Evolutionary conservation across 768 basidiomycete species (phyloP), one percentile per base, ranked within the genome.

Genomic region (Tulasnella sp.): DNA sequence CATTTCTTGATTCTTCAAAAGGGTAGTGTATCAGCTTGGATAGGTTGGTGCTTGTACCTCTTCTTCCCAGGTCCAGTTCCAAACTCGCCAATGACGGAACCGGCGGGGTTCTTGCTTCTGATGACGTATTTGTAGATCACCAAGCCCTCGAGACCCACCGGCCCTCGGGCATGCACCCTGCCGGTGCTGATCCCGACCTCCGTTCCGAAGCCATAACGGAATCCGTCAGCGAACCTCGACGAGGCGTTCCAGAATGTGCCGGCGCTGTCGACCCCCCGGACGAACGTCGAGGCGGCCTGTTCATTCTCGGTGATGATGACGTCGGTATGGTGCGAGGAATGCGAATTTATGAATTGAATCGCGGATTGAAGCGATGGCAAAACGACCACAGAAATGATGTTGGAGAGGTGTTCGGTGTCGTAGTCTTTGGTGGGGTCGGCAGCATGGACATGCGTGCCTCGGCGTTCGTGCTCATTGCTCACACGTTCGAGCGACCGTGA

Each of bases 121-220:
- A 98, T 70, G 74, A 91, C 81, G 69, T 97, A 99, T 72, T 98
- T 98, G 75, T 99, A 98, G 58, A 83, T 96, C 37, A 92, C 86
- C 62, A 96, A 73, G 1, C 91, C 91, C 62, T 97, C 89, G 51
- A 97, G 74, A 0, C 94, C 94, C 1, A 98, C 94, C 0, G 96
- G 96, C 2, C 96, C 96, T 39, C 94, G 76, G 14, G 96, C 93
- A 66, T 99, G 96, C 56, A 96, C 94, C 66, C 87, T 82, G 0
- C 94, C 93, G 0, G 96, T 99, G 67, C 86, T 87, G 65, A 99
- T 96, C 7, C 96, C 96, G 0, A 99, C 94, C 70, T 98, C 96
- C 4, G 96, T 93, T 2, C 96, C 96, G 62, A 96, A 92, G 0
- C 96, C 96, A 67, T 91, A 98, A 59, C 94, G 72, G 70, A 93